Evolutionary conservation across 2,329 filamentous ascomycete species (phyloP).

Genomic region (Alternaria hordeiaustralica): DNA sequence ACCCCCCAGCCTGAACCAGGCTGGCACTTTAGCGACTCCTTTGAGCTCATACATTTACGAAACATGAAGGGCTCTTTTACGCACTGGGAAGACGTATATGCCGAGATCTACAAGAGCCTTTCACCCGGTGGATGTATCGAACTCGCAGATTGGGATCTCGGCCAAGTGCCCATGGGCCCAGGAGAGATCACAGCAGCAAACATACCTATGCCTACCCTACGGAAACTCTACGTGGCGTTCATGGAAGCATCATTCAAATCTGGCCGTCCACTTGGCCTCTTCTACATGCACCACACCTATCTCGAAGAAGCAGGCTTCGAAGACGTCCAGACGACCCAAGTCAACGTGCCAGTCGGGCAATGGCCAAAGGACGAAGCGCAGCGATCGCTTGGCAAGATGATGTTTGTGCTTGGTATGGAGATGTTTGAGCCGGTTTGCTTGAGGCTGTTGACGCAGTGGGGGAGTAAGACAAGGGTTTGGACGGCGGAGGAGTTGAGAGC

Average conservation of each 20-base stretch:
- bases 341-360: slow-evolving; percentile 45
- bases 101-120: slow-evolving; percentile 54
- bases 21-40: slow-evolving; percentile 58
- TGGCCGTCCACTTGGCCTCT: slow-evolving; percentile 51
- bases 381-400: slow-evolving; percentile 42
- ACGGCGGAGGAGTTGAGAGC: slow-evolving; percentile 34
- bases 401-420: slow-evolving; percentile 44
- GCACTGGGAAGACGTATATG: slow-evolving; percentile 56
- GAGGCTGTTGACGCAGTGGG: slow-evolving; percentile 38
- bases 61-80: slow-evolving; percentile 56
- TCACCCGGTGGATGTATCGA: slow-evolving; percentile 57
- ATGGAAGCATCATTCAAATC: slow-evolving; percentile 49
- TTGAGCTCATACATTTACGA: slow-evolving; percentile 59
- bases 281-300: slow-evolving; percentile 51
- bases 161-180: slow-evolving; percentile 22
- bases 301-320: slow-evolving; percentile 55
- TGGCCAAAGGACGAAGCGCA: slow-evolving; percentile 43
- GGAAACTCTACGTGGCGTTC: slow-evolving; percentile 35
- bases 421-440: slow-evolving; percentile 37
- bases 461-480: slow-evolving; percentile 37
- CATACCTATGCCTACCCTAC: slow-evolving; percentile 32
- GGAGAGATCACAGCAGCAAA: neutral
- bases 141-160: slow-evolving; percentile 51
- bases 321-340: slow-evolving; percentile 50
- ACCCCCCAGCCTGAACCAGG: slow-evolving; percentile 32